These are phyloP conservation scores for Atkinsonella texensis DNA, from an alignment of 2,329 filamentous ascomycete genomes.

Conservation along the genomic window DNA sequence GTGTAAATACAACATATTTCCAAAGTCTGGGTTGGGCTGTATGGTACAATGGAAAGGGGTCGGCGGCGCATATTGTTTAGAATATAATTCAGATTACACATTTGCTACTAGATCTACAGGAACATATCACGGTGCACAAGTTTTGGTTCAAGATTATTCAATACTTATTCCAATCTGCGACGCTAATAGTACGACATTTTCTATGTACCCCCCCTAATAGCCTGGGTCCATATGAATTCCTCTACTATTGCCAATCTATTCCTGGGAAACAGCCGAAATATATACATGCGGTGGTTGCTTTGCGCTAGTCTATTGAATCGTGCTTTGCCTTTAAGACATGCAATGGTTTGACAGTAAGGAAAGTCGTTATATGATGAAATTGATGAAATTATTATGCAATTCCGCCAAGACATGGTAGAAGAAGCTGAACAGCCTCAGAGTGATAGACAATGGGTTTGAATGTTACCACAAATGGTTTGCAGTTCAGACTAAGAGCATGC, in stretches of 20 bases:
- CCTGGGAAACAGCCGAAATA: not conserved
- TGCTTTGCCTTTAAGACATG: conserved; percentile 24
- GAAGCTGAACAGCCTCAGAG: not conserved
- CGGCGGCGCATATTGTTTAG: not conserved
- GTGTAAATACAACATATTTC: no score
- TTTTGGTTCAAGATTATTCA: not conserved
- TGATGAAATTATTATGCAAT: not conserved
- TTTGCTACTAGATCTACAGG: no score
- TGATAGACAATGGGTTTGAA: not conserved
- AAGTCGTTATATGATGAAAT: conserved; percentile 4
- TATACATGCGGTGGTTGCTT: not conserved
- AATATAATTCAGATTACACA: no score
- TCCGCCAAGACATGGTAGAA: not conserved
- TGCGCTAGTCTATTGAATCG: not conserved
- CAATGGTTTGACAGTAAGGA: not conserved
- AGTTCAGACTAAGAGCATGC: conserved; percentile 1
- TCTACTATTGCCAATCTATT: not conserved
- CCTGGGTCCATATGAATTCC: not conserved
- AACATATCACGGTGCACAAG: no score
- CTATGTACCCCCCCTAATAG: no score
- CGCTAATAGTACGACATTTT: no score
- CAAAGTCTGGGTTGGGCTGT: not conserved
- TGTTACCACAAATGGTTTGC: not conserved
- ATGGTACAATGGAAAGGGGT: not conserved
- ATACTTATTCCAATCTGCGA: not conserved